A percentile compares a stretch with the other conserved stretches of the same genome.
phyloP scores from a whole-genome alignment of 2,329 filamentous ascomycete species.

The Paraphaeosphaeria minitans region DNA sequence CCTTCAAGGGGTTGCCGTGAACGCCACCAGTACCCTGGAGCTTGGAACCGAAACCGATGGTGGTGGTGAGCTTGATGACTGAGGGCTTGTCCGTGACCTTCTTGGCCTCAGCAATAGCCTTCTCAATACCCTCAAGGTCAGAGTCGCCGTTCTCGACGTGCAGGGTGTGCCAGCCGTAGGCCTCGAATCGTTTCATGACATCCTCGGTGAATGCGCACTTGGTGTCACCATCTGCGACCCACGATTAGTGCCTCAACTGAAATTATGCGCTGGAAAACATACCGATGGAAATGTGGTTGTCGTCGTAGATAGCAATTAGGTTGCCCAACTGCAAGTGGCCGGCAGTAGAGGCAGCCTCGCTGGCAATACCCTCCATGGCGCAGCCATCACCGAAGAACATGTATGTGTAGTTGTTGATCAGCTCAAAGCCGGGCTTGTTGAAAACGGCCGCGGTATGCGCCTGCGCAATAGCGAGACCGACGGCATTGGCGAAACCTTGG shows the following conservation, averaged over 20 bases:
- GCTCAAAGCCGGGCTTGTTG: conserved; percentile 93
- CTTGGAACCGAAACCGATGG: conserved; percentile 94
- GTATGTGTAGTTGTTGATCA: conserved; percentile 97
- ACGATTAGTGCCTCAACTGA: conserved; percentile 20
- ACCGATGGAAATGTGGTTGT: conserved; percentile 94
- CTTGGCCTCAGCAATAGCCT: conserved; percentile 83
- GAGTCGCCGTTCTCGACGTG: conserved; percentile 85
- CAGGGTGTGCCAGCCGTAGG: conserved; percentile 94
- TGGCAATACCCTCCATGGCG: conserved; percentile 96
- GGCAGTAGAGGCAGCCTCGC: conserved; percentile 88
- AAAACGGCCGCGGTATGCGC: conserved; percentile 87
- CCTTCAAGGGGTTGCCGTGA: conserved; percentile 94
- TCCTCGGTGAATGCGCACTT: conserved; percentile 97
- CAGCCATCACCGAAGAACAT: conserved; percentile 97
- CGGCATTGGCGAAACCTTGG: conserved; percentile 95
- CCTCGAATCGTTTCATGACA: conserved; percentile 89
- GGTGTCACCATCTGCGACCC: conserved; percentile 79
- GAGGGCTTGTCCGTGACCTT: conserved; percentile 94
- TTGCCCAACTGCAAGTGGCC: conserved; percentile 98
- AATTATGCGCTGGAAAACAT: conserved; percentile 32
- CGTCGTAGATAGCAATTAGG: conserved; percentile 95
- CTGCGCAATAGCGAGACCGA: conserved; percentile 96
- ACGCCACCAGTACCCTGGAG: conserved; percentile 93
- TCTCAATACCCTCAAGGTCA: conserved; percentile 86
- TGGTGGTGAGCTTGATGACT: conserved; percentile 95